Base-by-base conservation (phyloP, 768 basidiomycete species). In the Mycena kentingensis region DNA sequence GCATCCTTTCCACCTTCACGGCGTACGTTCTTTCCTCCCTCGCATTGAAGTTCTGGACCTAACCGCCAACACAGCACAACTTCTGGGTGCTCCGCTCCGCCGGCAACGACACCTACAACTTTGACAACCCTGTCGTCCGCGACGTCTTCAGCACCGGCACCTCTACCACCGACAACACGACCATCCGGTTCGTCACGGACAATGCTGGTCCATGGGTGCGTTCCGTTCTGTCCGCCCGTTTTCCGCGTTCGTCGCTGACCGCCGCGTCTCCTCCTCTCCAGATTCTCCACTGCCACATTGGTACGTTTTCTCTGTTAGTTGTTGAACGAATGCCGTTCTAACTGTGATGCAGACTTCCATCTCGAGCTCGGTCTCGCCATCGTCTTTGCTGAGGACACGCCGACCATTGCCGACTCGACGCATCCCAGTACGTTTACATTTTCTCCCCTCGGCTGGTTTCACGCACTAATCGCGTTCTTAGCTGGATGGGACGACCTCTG, bases 101-200 rank as follows among this genome's bases (percentile, higher is more conserved):
- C 5, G 67, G 64, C 5, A 66, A 64, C 27, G 52, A 56, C 3
- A 42, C 46, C 0, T 73, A 71, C 54, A 77, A 77, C 51, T 74
- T 69, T 48, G 35, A 60, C 4, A 76, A 86, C 62, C 84, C 84
- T 1, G 61, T 64, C 42, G 70, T 77, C 51, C 74, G 85, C 44
- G 85, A 87, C 62, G 81, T 80, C 1, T 75, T 84, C 15, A 64
- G 47, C 54, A 64, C 68, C n/a, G 73, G 75, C 8, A 21, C 44
- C 2, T 2, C 21, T 4, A 51, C 56, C 22, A 58, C 29, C 24
- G 67, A 70, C 16, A 68, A 66, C 35, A 69, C 70, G 13, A 71
- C 69, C 13, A 71, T 78, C 42, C 70, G 77, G 13, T 75, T 73
- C 52, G 44, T 39, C 12, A 31, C 74, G 1, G 69, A 75, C 52